Evolutionary conservation across 2,329 filamentous ascomycete genomes (phyloP), one percentile per base, ranked within the genome.

Genomic region (Xylaria sp.): DNA sequence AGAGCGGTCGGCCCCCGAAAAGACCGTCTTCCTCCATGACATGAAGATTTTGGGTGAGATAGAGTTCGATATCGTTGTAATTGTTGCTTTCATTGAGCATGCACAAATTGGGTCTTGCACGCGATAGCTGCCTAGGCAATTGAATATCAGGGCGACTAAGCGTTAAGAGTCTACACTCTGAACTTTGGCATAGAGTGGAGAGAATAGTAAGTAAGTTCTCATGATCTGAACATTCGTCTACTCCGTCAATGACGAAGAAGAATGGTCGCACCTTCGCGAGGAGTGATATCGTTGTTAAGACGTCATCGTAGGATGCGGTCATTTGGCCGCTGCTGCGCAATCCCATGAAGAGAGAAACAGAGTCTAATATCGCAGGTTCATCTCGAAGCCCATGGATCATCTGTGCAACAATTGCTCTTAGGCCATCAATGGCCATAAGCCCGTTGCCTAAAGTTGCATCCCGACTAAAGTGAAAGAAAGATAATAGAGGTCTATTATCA

Each of bases 401-500:
- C 40, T 44, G 40, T 44, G 40, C 40, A 44, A 13, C 40, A n/a
- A 44, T 44, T 44, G 40, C 40, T n/a, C 40, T 44, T 44, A 44
- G 18, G 40, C 40, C 40, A 13, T 44, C 40, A 44, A 44, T 18
- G 16, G 40, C 40, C 40, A 44, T 44, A 18, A 44, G 40, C 40
- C 40, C 40, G 16, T 13, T 44, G 16, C 40, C 40, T 44, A 44
- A 13, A 44, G 40, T 44, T 44, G 16, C 40, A 44, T 44, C 40
- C 13, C 40, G 40, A 44, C 40, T 44, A n/a, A n/a, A 44, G 40
- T 44, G 40, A 44, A 44, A 44, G 40, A 44, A 44, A 44, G 40
- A 44, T 18, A 44, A 18, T 13, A 44, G 40, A 13, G 40, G 40
- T 5, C 4, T 47, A 9, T 47, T 6, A n/a, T 47, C 18, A 47